A percentile compares a stretch with the other conserved stretches of the same genome.
Conservation (phyloP, 805 yeast species). For the Wickerhamiella slavikovae region DNA sequence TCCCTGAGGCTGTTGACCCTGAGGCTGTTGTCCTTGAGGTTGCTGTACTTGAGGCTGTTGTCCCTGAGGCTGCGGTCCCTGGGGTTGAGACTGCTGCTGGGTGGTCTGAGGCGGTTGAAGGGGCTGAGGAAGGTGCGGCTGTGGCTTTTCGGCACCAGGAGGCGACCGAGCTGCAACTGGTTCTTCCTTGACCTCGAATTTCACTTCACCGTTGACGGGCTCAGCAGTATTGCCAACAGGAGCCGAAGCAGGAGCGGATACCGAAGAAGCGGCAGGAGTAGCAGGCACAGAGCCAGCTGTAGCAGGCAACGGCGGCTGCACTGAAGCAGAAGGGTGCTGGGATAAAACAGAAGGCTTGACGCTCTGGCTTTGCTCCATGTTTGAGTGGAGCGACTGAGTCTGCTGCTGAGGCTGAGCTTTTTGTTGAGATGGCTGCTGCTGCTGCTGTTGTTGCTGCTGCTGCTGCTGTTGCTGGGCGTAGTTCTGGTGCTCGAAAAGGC, state of each 20-base stretch:
- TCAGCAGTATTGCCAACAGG: background rate
- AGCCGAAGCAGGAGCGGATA: too few species aligned
- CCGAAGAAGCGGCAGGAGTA: too few species aligned
- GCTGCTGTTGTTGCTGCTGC: conserved; percentile 7
- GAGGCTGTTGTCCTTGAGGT: conserved; percentile 5
- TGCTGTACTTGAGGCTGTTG: conserved; percentile 3
- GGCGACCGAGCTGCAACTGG: background rate
- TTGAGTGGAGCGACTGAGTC: conserved; percentile 4
- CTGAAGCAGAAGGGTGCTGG: too few species aligned
- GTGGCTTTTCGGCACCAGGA: background rate
- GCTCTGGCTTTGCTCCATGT: too few species aligned
- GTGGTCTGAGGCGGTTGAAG: background rate
- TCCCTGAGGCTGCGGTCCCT: conserved; percentile 6
- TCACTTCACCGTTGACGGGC: background rate
- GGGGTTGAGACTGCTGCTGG: conserved; percentile 1
- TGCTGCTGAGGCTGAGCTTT: conserved; percentile 2
- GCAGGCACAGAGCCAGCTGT: too few species aligned
- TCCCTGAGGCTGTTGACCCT: conserved; percentile 1
- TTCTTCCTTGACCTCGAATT: background rate
- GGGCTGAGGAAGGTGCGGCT: background rate
- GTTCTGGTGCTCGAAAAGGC: background rate
- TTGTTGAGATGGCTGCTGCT: conserved; percentile 4
- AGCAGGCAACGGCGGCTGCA: too few species aligned
- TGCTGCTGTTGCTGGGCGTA: conserved; percentile 8
- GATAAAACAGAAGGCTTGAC: too few species aligned